These are phyloP conservation scores for Linum usitatissimum DNA, from an alignment of 345 rosid species.

Conservation along the genomic window DNA sequence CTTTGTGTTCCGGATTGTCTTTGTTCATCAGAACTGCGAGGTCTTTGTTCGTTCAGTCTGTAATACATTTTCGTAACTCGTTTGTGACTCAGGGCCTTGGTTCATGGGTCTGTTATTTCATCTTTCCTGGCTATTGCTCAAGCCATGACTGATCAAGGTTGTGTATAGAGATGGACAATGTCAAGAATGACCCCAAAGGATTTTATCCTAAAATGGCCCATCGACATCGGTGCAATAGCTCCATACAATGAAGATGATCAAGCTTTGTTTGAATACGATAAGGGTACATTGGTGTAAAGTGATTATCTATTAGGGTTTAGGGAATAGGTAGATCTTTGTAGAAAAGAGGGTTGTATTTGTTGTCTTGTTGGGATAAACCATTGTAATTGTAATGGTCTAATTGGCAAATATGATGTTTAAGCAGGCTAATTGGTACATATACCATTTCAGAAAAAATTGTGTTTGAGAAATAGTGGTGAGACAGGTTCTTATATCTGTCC, in stretches of 20 bases:
- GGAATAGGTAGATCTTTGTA: constrained; percentile 13
- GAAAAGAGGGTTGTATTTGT: constrained; percentile 10
- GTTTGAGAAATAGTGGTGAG: too few relatives aligned
- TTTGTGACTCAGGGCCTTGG: constrained; percentile 54
- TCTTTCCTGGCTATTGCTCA: constrained; percentile 88
- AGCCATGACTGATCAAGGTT: constrained; percentile 99
- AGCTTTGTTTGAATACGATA: constrained; percentile 5
- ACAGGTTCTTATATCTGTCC: too few relatives aligned
- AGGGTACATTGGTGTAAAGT: constrained; percentile 5
- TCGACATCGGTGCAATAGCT: not conserved
- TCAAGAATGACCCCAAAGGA: constrained; percentile 2
- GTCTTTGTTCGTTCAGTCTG: not conserved
- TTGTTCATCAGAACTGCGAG: not conserved
- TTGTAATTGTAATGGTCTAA: not conserved
- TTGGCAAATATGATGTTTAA: too few relatives aligned
- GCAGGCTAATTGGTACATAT: too few relatives aligned
- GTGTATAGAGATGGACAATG: constrained; percentile 39
- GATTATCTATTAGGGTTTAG: constrained; percentile 10
- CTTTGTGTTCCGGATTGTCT: constrained; percentile 9
- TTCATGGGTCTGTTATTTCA: constrained; percentile 80
- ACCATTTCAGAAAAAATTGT: too few relatives aligned
- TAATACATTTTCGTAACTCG: not conserved
- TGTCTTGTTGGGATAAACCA: constrained; percentile 8
- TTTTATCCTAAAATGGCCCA: not conserved
- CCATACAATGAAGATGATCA: not conserved